Percentiles rank a stretch among this genome's conserved stretches.
Conservation (phyloP, 768 basidiomycete species). For the Mycena sanguinolenta region DNA sequence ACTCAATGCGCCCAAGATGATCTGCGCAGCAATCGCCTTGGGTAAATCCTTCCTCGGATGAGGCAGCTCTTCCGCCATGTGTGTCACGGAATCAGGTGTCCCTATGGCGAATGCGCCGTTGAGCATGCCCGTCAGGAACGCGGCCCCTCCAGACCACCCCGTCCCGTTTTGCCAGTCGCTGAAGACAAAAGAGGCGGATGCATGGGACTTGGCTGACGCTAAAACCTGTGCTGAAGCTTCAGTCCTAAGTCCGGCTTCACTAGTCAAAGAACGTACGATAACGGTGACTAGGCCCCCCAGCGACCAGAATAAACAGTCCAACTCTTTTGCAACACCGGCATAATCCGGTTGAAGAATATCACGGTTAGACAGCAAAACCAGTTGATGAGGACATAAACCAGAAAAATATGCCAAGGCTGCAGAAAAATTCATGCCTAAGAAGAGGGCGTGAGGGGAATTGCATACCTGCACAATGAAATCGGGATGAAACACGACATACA, state of each 20-base stretch:
- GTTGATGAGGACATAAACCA: constrained; percentile 27
- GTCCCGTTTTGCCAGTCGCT: constrained; percentile 28
- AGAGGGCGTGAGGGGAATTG: too few relatives aligned
- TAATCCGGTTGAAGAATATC: constrained; percentile 28
- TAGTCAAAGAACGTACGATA: constrained; percentile 14
- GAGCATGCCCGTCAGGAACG: constrained; percentile 33
- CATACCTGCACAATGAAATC: not conserved
- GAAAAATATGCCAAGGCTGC: constrained; percentile 30
- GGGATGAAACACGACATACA: constrained; percentile 8
- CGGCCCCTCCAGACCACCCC: constrained; percentile 31
- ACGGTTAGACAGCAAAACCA: constrained; percentile 24
- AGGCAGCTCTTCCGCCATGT: constrained; percentile 34
- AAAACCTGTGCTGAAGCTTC: too few relatives aligned
- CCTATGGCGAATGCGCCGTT: constrained; percentile 33
- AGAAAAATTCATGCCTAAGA: too few relatives aligned
- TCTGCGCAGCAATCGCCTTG: constrained; percentile 28
- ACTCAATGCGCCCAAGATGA: constrained; percentile 27
- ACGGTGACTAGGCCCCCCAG: constrained; percentile 30
- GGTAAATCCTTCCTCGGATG: constrained; percentile 28
- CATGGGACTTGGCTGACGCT: constrained; percentile 25
- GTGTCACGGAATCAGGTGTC: constrained; percentile 29
- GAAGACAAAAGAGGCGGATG: constrained; percentile 31
- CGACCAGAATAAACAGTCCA: constrained; percentile 24
- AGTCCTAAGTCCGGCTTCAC: too few relatives aligned
- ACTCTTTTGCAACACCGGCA: constrained; percentile 26